Conservation (phyloP, 1,139 yeast species). For the Candida dubliniensis region DNA sequence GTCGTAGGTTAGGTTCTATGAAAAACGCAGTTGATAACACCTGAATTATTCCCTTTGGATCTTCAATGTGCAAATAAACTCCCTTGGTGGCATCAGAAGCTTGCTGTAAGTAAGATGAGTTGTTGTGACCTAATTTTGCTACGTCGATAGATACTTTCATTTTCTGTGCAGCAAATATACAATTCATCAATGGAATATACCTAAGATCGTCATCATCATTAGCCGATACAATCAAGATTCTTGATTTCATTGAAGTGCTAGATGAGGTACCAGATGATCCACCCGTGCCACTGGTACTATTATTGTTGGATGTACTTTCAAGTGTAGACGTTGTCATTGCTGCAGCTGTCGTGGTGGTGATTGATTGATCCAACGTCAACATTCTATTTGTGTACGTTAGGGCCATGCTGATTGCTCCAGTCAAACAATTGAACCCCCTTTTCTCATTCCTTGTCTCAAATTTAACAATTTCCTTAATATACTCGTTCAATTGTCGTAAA, state of each 20-base stretch:
- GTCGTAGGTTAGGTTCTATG: constrained; percentile 79
- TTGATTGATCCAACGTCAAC: constrained; percentile 50
- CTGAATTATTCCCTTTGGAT: constrained; percentile 79
- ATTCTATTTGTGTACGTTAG: constrained; percentile 77
- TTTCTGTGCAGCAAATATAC: constrained; percentile 94
- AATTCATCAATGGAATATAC: constrained; percentile 92
- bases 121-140: constrained; percentile 69
- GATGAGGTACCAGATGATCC: constrained; percentile 12
- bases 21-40: constrained; percentile 62
- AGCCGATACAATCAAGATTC: constrained; percentile 73
- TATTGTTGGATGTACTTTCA: constrained; percentile 12
- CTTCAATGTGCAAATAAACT: constrained; percentile 72
- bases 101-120: constrained; percentile 87
- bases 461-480: constrained; percentile 32
- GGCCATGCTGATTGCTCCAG: constrained; percentile 81
- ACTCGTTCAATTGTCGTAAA: constrained; percentile 55
- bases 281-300: constrained; percentile 14
- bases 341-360: constrained; percentile 48
- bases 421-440: constrained; percentile 41
- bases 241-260: constrained; percentile 53
- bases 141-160: constrained; percentile 88
- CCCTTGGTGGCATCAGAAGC: constrained; percentile 97
- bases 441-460: neutral
- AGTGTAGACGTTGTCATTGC: constrained; percentile 46
- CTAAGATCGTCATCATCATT: constrained; percentile 78